Conservation (phyloP, 208 protist genomes). For the Crithidia bombi region DNA sequence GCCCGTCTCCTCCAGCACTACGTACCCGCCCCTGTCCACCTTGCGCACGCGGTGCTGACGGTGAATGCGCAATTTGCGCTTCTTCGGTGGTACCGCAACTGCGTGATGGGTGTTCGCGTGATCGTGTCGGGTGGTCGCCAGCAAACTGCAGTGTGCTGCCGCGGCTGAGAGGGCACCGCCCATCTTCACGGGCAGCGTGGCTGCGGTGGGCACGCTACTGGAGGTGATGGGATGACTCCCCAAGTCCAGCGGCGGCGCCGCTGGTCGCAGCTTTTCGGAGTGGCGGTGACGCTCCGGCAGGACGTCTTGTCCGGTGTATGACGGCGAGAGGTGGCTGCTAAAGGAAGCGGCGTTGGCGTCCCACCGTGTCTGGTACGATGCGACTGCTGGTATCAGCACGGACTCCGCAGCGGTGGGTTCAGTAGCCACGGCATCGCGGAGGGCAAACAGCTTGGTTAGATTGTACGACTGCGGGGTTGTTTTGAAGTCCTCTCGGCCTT, state of each 20-base stretch:
- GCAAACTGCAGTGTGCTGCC: neutral
- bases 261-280: neutral
- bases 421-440: too few species aligned
- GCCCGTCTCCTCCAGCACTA: constrained; percentile 21
- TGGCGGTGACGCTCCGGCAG: neutral
- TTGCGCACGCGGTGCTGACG: constrained; percentile 6
- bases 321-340: neutral
- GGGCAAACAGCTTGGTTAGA: neutral
- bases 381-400: too few species aligned
- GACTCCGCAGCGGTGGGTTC: too few species aligned
- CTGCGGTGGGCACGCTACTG: neutral
- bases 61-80: constrained; percentile 13
- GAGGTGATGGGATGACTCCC: neutral
- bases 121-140: neutral
- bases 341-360: constrained; percentile 2
- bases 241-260: neutral
- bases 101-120: neutral
- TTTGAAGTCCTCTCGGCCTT: neutral
- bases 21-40: constrained; percentile 27
- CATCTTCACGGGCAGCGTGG: too few species aligned
- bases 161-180: too few species aligned
- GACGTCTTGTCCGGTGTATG: neutral
- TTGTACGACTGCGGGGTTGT: neutral
- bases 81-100: neutral
- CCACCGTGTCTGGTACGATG: neutral